Conservation (phyloP, 441 rosid species). For the Oxalis stricta region DNA sequence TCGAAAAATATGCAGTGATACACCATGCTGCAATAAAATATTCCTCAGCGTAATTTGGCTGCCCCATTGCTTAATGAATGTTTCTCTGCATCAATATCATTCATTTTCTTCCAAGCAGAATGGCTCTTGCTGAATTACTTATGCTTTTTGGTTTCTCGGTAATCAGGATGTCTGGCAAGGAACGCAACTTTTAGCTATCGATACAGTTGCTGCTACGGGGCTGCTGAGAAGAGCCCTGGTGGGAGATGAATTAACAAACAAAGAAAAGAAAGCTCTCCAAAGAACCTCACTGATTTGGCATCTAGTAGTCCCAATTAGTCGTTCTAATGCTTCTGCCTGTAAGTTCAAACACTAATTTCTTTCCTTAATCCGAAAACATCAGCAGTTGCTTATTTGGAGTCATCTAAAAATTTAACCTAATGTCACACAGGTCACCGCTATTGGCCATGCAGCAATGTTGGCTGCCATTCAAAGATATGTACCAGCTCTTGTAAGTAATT, state of each 20-base stretch:
- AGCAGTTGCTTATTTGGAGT: neutral
- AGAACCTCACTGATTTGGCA: conserved; percentile 91
- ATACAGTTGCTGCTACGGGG: conserved; percentile 73
- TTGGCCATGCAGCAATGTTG: conserved; percentile 95
- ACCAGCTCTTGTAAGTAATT: conserved; percentile 58
- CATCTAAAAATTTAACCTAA: conserved; percentile 4
- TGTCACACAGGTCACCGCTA: conserved; percentile 73
- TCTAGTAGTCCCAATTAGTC: conserved; percentile 91
- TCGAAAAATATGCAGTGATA: no score
- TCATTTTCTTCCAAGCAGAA: no score
- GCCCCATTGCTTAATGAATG: no score
- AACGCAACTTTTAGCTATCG: conserved; percentile 90
- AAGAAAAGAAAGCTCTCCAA: conserved; percentile 71
- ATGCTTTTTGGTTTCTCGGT: conserved; percentile 5
- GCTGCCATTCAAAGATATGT: conserved; percentile 94
- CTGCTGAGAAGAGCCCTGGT: conserved; percentile 60
- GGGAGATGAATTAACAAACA: conserved; percentile 84
- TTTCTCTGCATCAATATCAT: no score
- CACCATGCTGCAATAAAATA: no score
- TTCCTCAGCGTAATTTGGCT: no score
- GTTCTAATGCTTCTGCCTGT: conserved; percentile 97
- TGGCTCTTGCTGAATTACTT: neutral
- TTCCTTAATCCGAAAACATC: neutral
- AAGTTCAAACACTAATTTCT: conserved; percentile 19
- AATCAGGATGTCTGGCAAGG: conserved; percentile 96